Conservation (phyloP, 2,329 filamentous ascomycete genomes). For the Cadophora sp. region DNA sequence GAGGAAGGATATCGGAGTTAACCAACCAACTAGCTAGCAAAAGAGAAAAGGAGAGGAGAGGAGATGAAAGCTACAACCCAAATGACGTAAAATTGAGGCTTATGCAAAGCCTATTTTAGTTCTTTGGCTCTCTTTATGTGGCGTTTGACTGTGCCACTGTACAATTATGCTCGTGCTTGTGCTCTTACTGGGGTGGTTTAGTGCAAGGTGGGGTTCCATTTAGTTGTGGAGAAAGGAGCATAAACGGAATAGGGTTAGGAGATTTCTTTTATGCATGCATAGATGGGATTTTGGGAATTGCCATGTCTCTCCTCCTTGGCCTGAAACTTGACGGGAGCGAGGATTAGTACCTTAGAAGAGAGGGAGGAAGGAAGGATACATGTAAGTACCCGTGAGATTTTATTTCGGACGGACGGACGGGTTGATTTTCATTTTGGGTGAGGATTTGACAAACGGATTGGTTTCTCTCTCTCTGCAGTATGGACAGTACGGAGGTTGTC, state of each 20-base stretch:
- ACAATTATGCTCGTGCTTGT: background rate
- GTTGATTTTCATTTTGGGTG: constrained; percentile 1
- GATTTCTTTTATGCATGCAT: constrained; percentile 4
- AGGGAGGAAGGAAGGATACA: background rate
- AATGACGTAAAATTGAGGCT: constrained; percentile 14
- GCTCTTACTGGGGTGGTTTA: background rate
- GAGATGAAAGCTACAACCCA: background rate
- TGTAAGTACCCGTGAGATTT: background rate
- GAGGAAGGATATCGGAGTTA: background rate
- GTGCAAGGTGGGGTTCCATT: background rate
- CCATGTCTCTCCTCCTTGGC: background rate
- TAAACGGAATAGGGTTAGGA: background rate
- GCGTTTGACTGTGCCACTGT: constrained; percentile 4
- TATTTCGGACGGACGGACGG: background rate
- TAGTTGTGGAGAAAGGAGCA: background rate
- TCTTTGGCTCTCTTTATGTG: background rate
- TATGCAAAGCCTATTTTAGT: background rate
- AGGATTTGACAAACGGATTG: background rate
- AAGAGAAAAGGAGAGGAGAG: no score
- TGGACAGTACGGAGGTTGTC: no score
- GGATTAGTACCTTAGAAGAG: no score
- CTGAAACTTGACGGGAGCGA: background rate
- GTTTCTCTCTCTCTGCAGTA: background rate
- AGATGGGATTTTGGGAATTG: constrained; percentile 10
- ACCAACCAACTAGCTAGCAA: no score